phyloP scores from a whole-genome alignment of 2,329 filamentous ascomycete genomes.

The Lasiodiplodia gonubiensis region DNA sequence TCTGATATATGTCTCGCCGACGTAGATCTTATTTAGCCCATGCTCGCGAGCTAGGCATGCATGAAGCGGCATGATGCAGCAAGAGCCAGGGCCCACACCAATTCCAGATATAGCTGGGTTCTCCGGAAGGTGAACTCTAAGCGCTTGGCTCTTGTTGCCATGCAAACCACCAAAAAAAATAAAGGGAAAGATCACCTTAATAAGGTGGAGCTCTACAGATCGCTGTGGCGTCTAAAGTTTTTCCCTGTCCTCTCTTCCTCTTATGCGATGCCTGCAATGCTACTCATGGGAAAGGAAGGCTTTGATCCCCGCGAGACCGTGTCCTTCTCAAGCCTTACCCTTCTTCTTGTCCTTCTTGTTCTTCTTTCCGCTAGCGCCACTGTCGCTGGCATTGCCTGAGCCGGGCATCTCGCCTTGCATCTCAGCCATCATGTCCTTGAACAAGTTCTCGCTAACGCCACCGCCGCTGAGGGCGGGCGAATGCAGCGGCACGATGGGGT shows the following conservation, averaged over 20 bases:
- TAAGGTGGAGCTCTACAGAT: not conserved
- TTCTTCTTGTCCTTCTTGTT: constrained; percentile 48
- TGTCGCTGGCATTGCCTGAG: constrained; percentile 36
- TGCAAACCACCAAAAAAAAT: not conserved
- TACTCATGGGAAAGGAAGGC: not conserved
- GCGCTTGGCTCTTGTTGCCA: not conserved
- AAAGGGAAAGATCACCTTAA: not conserved
- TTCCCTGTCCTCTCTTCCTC: not conserved
- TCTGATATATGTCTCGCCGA: constrained; percentile 13
- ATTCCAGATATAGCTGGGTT: not conserved
- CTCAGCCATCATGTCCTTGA: constrained; percentile 96
- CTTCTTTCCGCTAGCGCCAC: constrained; percentile 37
- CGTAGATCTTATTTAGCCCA: not conserved
- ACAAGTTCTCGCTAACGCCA: constrained; percentile 90
- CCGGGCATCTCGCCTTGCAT: constrained; percentile 64
- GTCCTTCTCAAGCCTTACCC: constrained; percentile 27
- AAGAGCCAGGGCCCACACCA: not conserved
- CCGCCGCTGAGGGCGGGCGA: constrained; percentile 90
- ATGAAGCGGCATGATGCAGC: not conserved
- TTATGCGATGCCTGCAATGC: not conserved
- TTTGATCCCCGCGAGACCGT: not conserved
- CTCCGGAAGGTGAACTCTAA: not conserved
- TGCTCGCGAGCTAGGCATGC: not conserved
- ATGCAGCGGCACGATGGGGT: constrained; percentile 80
- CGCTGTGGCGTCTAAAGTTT: not conserved